Base-by-base conservation (phyloP, 1,284 basidiomycete genomes). In the Kalmanozyma brasiliensis region DNA sequence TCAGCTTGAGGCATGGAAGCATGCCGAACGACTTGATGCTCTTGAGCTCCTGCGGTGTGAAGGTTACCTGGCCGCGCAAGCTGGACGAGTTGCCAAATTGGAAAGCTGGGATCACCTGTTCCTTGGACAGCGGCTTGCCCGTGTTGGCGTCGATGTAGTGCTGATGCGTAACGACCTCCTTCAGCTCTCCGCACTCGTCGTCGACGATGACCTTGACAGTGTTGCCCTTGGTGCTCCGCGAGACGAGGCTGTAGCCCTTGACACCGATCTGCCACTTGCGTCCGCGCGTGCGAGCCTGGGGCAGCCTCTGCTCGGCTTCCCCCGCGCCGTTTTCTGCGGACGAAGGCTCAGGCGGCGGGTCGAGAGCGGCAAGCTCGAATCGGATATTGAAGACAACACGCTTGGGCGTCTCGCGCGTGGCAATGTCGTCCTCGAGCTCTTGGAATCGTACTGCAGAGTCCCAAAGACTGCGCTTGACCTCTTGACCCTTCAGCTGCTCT, bases 371-470 rank as follows among this genome's bases (percentile, higher is more conserved):
- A 24, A 98, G 85, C 66, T 90, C 87, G 49, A 98, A 87, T 2
- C 91, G 90, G 32, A 95, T 85, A 69, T 87, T 91, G 83, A 94
- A 97, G 13, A 89, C 84, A 0, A 91, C 87, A n/a, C 94, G 88
- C 81, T 97, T 98, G 0, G 91, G 89, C 9, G 90, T 88, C 82
- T 95, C 91, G 44, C 81, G 69, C 10, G 76, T 72, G 38, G 75
- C 68, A 20, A 83, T 66, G 24, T 78, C 73, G 22, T 74, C 55
- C 33, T 83, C 74, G 33, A 84, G 75, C 41, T 80, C 76, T 17
- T 77, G 69, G 34, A 77, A 74, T 22, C 74, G 73, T 0, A 70
- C 51, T 10, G 59, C 57, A 8, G 67, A 68, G 34, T 78, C 76
- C 76, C 76, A 78, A 6, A 66, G 43, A 20, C 36, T 53, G 9